Conservation (phyloP, 2,329 filamentous ascomycete genomes). For the Ascosphaera aggregata region DNA sequence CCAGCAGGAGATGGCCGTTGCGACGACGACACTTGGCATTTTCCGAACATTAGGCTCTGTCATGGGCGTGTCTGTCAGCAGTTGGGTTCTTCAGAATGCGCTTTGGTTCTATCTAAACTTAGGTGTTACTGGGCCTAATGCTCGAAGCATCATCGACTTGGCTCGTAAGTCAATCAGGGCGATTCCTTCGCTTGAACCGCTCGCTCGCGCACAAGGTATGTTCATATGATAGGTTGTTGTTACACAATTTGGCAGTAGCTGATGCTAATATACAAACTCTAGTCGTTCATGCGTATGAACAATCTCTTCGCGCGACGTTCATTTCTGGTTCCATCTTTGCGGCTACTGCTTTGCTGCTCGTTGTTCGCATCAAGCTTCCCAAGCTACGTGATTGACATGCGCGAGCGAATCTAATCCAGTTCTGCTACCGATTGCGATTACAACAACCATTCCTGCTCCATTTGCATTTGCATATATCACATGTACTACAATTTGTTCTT, state of each 20-base stretch:
- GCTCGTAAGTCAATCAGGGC: constrained; percentile 27
- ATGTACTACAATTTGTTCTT: too few relatives aligned
- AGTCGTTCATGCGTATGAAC: constrained; percentile 17
- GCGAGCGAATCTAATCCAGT: too few relatives aligned
- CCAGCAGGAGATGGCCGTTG: constrained; percentile 41
- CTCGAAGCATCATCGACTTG: constrained; percentile 26
- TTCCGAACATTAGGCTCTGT: constrained; percentile 51
- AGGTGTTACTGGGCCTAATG: constrained; percentile 35
- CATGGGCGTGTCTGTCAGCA: constrained; percentile 48
- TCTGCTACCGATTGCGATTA: too few relatives aligned
- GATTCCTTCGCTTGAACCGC: constrained; percentile 21
- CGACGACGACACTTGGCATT: constrained; percentile 45
- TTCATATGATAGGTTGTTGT: neutral
- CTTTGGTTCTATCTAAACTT: constrained; percentile 34
- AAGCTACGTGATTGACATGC: neutral
- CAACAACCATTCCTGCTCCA: too few relatives aligned
- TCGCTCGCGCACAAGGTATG: constrained; percentile 25
- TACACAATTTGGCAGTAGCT: neutral
- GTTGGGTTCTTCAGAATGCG: constrained; percentile 50
- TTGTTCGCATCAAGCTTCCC: constrained; percentile 13
- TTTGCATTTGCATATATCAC: too few relatives aligned
- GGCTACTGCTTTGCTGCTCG: constrained; percentile 12
- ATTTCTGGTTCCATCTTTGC: constrained; percentile 16
- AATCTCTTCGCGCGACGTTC: constrained; percentile 16
- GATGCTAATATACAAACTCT: constrained; percentile 5